Evolutionary conservation across 78 protist genomes (phyloP).

Genomic region (Pelomyxa schiedti): DNA sequence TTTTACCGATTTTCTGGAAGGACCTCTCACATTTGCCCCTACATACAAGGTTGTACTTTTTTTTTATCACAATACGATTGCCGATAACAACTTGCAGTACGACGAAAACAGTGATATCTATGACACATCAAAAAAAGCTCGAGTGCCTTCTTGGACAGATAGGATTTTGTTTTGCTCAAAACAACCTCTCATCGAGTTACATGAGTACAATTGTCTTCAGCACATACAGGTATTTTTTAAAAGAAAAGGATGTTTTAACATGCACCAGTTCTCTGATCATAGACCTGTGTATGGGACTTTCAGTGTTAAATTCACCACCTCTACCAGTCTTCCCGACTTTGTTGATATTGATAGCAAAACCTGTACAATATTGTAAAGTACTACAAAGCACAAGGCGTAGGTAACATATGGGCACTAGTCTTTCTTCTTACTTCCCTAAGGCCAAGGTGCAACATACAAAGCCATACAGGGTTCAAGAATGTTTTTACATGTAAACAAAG

Average conservation of each 20-base stretch:
- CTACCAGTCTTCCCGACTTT: too few species aligned
- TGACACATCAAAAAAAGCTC: slow-evolving; percentile 29
- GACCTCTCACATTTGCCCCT: slow-evolving; percentile 27
- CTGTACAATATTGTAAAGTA: too few species aligned
- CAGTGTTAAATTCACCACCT: background rate
- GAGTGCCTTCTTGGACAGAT: slow-evolving; percentile 46
- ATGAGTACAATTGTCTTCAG: background rate
- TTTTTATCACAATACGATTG: too few species aligned
- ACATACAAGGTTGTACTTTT: too few species aligned
- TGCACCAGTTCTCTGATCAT: background rate
- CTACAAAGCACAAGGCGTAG: too few species aligned
- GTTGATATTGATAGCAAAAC: too few species aligned
- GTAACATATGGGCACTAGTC: too few species aligned
- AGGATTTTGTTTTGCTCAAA: slow-evolving; percentile 14
- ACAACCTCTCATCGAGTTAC: background rate
- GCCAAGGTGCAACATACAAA: too few species aligned
- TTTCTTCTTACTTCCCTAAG: too few species aligned
- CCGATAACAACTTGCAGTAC: too few species aligned
- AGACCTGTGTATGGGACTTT: background rate
- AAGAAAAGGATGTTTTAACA: background rate
- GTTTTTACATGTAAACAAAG: too few species aligned
- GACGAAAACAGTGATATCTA: slow-evolving; percentile 30
- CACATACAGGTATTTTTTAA: background rate
- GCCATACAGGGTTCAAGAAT: too few species aligned
- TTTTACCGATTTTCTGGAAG: background rate